Evolutionary conservation across 2,329 filamentous ascomycete genomes (phyloP).

Genomic region (Xylaria sp.): DNA sequence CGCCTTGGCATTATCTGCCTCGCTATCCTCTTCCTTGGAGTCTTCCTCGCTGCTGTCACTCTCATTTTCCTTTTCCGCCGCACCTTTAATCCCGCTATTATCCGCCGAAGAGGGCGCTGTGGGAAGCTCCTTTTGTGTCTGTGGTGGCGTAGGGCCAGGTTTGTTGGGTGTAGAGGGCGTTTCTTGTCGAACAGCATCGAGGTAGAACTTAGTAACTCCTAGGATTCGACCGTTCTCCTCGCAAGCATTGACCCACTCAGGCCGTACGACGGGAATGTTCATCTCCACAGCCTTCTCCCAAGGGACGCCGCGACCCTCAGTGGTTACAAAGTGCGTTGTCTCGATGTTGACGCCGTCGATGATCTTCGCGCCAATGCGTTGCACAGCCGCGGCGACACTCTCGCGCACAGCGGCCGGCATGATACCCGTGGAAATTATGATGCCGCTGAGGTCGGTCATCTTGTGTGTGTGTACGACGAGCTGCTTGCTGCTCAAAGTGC

Average conservation of each 20-base stretch:
- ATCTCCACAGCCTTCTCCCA: constrained; percentile 98
- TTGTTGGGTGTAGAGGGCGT: constrained; percentile 44
- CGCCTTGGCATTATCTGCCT: constrained; percentile 37
- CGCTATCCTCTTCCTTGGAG: constrained; percentile 43
- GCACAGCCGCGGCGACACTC: constrained; percentile 74
- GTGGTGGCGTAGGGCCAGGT: constrained; percentile 29
- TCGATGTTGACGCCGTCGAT: constrained; percentile 92
- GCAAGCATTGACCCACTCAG: constrained; percentile 98
- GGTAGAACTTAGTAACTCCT: constrained; percentile 92
- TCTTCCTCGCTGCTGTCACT: constrained; percentile 27
- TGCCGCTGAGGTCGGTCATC: constrained; percentile 92
- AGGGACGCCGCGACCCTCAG: constrained; percentile 82
- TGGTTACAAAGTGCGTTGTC: constrained; percentile 97
- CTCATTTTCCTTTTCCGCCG: constrained; percentile 30
- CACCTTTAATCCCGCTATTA: constrained; percentile 27
- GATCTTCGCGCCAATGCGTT: constrained; percentile 90
- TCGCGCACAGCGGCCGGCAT: constrained; percentile 77
- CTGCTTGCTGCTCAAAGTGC: constrained; percentile 83
- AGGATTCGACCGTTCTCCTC: constrained; percentile 91
- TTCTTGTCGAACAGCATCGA: constrained; percentile 74
- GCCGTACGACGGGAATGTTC: constrained; percentile 96
- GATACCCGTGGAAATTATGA: constrained; percentile 91
- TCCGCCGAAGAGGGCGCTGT: constrained; percentile 31
- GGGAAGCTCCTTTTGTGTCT: constrained; percentile 40
- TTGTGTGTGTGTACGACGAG: constrained; percentile 91